Percentiles rank a stretch among this genome's conserved stretches.
These are phyloP conservation scores for Cynanchum wilfordii DNA, from an alignment of 257 asterid species.

Conservation along the genomic window DNA sequence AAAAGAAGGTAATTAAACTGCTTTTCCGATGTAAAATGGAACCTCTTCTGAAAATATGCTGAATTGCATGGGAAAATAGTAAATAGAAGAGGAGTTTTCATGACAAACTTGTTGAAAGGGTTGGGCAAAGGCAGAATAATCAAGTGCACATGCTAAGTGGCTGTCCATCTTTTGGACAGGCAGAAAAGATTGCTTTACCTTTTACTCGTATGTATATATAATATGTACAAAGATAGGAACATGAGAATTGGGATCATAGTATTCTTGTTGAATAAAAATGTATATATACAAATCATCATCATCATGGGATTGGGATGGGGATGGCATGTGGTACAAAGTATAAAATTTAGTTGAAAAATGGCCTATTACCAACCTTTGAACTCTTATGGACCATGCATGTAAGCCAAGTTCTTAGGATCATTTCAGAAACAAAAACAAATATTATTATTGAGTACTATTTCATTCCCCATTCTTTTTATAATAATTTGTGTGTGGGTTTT, in stretches of 20 bases:
- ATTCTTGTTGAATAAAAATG: background rate
- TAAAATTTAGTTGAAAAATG: constrained; percentile 19
- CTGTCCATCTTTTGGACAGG: constrained; percentile 28
- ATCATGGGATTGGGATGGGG: too few species aligned
- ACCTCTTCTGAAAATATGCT: background rate
- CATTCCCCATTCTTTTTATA: background rate
- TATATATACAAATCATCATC: background rate
- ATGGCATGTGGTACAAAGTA: constrained; percentile 19
- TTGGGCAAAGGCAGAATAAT: constrained; percentile 14
- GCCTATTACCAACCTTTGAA: background rate
- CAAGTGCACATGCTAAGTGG: constrained; percentile 19
- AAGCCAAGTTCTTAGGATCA: background rate
- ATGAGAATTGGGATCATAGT: background rate
- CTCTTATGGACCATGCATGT: constrained; percentile 16
- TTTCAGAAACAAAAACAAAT: background rate
- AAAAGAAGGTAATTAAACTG: too few species aligned
- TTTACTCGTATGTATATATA: background rate
- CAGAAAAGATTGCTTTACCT: constrained; percentile 25
- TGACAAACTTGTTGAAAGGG: background rate
- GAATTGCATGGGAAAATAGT: background rate
- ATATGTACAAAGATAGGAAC: background rate
- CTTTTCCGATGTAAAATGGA: background rate
- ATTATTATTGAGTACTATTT: too few species aligned
- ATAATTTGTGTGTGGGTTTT: background rate
- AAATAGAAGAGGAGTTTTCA: constrained; percentile 4